Evolutionary conservation across 1,284 basidiomycete genomes (phyloP).

Genomic region (Fomitopsis palustris): DNA sequence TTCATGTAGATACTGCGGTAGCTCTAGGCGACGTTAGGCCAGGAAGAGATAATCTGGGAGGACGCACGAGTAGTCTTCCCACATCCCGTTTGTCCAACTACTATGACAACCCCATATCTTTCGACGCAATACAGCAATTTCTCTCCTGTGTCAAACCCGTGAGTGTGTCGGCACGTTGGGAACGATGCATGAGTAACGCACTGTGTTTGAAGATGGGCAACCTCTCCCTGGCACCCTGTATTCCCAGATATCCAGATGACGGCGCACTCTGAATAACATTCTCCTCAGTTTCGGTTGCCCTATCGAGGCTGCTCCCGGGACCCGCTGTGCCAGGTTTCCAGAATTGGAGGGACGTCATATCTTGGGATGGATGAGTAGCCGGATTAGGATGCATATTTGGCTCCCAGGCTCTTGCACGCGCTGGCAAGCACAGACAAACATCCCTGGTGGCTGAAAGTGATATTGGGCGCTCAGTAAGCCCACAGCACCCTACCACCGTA

Average conservation of each 20-base stretch:
- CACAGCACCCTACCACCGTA: background rate
- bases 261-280: conserved; percentile 65
- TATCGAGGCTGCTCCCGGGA: conserved; percentile 86
- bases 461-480: background rate
- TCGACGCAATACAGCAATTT: conserved; percentile 84
- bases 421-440: conserved; percentile 10
- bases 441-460: background rate
- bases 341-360: conserved; percentile 51
- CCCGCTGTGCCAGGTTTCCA: conserved; percentile 84
- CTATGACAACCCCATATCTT: conserved; percentile 78
- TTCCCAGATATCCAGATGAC: conserved; percentile 50
- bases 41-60: background rate
- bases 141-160: conserved; percentile 43
- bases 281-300: conserved; percentile 74
- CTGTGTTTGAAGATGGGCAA: conserved; percentile 90
- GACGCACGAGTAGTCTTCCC: conserved; percentile 92
- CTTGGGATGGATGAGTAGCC: background rate
- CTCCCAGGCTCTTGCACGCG: conserved; percentile 11
- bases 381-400: conserved; percentile 9
- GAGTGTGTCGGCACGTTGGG: background rate
- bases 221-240: conserved; percentile 73
- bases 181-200: conserved; percentile 30
- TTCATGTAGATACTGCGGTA: conserved; percentile 93
- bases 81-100: conserved; percentile 95
- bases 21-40: conserved; percentile 47